These are phyloP conservation scores for Rhodotorula sp. DNA, from an alignment of 1,284 basidiomycete species.

Conservation along the genomic window DNA sequence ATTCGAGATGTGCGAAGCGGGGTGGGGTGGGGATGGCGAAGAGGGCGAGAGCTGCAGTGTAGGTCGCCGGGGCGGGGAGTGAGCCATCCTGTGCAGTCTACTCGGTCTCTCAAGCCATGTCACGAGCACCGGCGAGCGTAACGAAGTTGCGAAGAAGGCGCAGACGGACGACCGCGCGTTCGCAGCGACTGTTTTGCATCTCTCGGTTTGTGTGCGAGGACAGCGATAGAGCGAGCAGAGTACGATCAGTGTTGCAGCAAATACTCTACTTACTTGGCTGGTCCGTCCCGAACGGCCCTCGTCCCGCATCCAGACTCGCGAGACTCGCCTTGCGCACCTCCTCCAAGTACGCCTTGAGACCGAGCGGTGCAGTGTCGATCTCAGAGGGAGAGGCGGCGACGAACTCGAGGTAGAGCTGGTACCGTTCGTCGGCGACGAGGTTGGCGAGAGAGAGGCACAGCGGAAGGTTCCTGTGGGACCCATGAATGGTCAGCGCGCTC, in stretches of 20 bases:
- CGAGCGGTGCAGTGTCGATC: constrained; percentile 43
- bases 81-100: neutral
- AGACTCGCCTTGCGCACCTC: constrained; percentile 69
- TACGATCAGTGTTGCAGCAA: neutral
- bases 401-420: constrained; percentile 85
- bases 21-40: neutral
- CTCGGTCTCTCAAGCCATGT: neutral
- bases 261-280: neutral
- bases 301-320: constrained; percentile 66
- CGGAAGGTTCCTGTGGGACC: constrained; percentile 67
- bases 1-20: neutral
- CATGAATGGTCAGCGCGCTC: neutral
- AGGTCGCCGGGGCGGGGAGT: neutral
- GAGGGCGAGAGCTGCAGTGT: neutral
- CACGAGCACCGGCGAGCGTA: neutral
- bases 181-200: neutral
- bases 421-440: constrained; percentile 82
- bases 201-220: neutral
- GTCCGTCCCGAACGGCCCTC: constrained; percentile 14
- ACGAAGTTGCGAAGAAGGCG: neutral
- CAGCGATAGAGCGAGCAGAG: neutral
- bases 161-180: too few species aligned
- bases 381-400: constrained; percentile 57
- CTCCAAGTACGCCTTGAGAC: constrained; percentile 68
- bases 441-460: constrained; percentile 73